These are phyloP conservation scores for Heracleum sosnowskyi DNA, from an alignment of 129 eudicot genomes.

Conservation along the genomic window DNA sequence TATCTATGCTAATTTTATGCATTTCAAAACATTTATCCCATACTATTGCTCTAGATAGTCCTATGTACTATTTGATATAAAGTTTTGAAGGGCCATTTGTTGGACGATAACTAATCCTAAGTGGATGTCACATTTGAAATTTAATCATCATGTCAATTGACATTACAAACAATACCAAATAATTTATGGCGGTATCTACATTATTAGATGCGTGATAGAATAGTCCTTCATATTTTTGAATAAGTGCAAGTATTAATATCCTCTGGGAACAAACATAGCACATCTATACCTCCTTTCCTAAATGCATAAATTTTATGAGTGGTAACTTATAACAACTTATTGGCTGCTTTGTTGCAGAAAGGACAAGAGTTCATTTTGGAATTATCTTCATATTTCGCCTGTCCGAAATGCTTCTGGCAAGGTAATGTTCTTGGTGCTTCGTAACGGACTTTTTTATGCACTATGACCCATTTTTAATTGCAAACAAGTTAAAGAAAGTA, in stretches of 20 bases:
- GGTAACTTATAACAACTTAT: not conserved
- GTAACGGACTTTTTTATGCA: not conserved
- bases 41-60: not conserved
- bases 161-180: not conserved
- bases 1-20: not conserved
- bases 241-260: not conserved
- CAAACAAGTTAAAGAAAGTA: not conserved
- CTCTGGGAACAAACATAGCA: not conserved
- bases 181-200: not conserved
- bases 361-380: slow-evolving; percentile 68
- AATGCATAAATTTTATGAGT: not conserved
- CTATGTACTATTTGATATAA: not conserved
- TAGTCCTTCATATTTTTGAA: not conserved
- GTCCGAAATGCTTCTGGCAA: slow-evolving; percentile 82
- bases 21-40: not conserved
- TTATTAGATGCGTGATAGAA: not conserved
- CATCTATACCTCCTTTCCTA: not conserved
- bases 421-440: slow-evolving; percentile 34
- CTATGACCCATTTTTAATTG: not conserved
- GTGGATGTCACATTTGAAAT: not conserved
- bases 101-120: not conserved
- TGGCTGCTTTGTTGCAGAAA: slow-evolving; percentile 47
- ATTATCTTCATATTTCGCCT: slow-evolving; percentile 73
- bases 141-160: not conserved
- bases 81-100: not conserved